Base-by-base conservation (phyloP, 768 basidiomycete genomes). In the Boletus barrowsii region DNA sequence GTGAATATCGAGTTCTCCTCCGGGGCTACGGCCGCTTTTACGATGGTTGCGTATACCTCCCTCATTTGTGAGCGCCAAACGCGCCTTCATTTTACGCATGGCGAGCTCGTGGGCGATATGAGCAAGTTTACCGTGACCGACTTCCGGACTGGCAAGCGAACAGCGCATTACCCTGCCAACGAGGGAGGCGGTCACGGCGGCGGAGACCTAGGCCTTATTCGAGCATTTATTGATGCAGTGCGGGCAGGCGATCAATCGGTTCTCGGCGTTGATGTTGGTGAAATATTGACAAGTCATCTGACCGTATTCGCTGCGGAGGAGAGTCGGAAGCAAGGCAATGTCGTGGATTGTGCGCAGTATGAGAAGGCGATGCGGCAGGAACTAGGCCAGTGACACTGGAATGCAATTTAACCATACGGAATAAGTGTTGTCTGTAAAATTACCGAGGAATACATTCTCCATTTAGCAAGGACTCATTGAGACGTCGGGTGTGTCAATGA, bases 31-130 rank as follows among this genome's bases (percentile, higher is more conserved):
- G 89, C 81, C 13, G 89, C 89, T 0, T 89, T 95, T 68, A 93
- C 93, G 18, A 93, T 95, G 90, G 80, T 91, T 45, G 93, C 93
- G 13, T 89, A 83, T 65, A 89, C 90, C 0, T 79, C 81, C n/a
- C 74, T 80, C 41, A 80, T 93, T 42, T 93, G 93, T 68, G 78
- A 88, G 33, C 86, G 93, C n/a, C 85, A 90, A 63, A 86, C 88
- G 5, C 81, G 89, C 14, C 74, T 93, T 65, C 91, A 94, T 67
- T 94, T 94, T 62, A 84, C 86, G 3, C 80, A 90, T 53, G 93
- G 93, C 5, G 93, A 94, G 72, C 85, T 95, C 48, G 77, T 93
- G n/a, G 93, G 93, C 26, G 82, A 95, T 68, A 91, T 91, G 90
- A 70, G 53, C 15, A 78, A 72, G 11, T 93, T 88, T 64, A 89